Conservation (phyloP, 192 early-diverging fungal species). For the Coemansia sp. region DNA sequence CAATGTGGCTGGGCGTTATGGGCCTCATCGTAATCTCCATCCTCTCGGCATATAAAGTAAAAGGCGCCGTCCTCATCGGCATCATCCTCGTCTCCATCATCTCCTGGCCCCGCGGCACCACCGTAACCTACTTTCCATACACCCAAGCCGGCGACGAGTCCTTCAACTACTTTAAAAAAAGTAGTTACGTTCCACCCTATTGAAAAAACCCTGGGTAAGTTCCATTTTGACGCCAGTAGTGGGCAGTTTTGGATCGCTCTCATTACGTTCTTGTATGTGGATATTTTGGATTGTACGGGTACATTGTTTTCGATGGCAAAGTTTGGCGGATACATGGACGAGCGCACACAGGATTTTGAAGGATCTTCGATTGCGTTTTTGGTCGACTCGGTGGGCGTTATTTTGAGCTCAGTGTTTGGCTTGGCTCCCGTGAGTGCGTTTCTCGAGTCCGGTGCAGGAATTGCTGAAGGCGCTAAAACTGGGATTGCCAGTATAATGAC, state of each 20-base stretch:
- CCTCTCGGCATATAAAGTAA: constrained; percentile 63
- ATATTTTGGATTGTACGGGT: constrained; percentile 84
- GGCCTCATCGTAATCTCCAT: constrained; percentile 71
- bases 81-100: constrained; percentile 69
- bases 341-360: constrained; percentile 74
- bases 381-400: constrained; percentile 65
- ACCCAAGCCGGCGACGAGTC: constrained; percentile 59
- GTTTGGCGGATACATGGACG: constrained; percentile 75
- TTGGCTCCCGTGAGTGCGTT: constrained; percentile 76
- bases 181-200: constrained; percentile 68
- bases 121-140: constrained; percentile 77
- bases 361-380: constrained; percentile 74
- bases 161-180: constrained; percentile 72
- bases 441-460: constrained; percentile 80
- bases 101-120: constrained; percentile 69
- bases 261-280: constrained; percentile 82
- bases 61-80: constrained; percentile 71
- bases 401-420: constrained; percentile 71
- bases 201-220: constrained; percentile 57
- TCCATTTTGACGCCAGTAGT: constrained; percentile 64
- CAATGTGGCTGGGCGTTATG: constrained; percentile 70
- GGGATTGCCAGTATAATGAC: constrained; percentile 72
- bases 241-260: constrained; percentile 76
- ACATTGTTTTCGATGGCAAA: constrained; percentile 84
- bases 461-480: constrained; percentile 77